phyloP scores from a whole-genome alignment of 1,284 basidiomycete genomes.

The Malassezia dermatis region DNA sequence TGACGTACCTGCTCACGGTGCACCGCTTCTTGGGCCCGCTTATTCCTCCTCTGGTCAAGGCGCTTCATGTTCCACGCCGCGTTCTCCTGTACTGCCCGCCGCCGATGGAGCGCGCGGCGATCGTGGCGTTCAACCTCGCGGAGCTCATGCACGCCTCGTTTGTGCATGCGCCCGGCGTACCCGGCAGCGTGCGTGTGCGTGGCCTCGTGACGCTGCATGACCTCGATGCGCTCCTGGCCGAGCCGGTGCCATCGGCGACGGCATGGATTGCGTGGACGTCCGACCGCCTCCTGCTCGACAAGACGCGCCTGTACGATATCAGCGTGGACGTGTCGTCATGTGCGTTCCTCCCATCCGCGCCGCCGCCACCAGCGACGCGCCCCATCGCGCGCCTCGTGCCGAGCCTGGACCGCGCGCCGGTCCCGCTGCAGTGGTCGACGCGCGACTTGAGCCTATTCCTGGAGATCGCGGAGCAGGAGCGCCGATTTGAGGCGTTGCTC shows the following conservation, averaged over 20 bases:
- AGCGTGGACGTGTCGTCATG: constrained; percentile 13
- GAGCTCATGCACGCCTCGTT: constrained; percentile 15
- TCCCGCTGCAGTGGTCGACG: not conserved
- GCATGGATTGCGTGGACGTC: constrained; percentile 18
- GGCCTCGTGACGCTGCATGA: constrained; percentile 9
- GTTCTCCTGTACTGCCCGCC: constrained; percentile 14
- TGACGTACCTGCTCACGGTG: constrained; percentile 13
- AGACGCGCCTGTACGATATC: constrained; percentile 1
- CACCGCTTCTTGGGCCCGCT: constrained; percentile 15
- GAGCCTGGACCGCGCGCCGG: not conserved
- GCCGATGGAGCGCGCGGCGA: constrained; percentile 15
- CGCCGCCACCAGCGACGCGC: not conserved
- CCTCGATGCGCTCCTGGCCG: not conserved
- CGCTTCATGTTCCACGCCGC: constrained; percentile 8
- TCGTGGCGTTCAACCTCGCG: constrained; percentile 12
- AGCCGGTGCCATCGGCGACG: not conserved
- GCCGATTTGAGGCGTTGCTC: constrained; percentile 5
- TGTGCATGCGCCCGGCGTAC: constrained; percentile 5
- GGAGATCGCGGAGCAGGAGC: constrained; percentile 15
- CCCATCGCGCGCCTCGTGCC: constrained; percentile 3
- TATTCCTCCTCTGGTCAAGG: constrained; percentile 8
- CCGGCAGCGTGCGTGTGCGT: constrained; percentile 7
- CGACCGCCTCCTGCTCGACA: constrained; percentile 10
- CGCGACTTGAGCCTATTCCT: constrained; percentile 11
- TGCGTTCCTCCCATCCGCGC: not conserved